Conservation (phyloP, 805 yeast species). For the Jamesozyma rosinii region DNA sequence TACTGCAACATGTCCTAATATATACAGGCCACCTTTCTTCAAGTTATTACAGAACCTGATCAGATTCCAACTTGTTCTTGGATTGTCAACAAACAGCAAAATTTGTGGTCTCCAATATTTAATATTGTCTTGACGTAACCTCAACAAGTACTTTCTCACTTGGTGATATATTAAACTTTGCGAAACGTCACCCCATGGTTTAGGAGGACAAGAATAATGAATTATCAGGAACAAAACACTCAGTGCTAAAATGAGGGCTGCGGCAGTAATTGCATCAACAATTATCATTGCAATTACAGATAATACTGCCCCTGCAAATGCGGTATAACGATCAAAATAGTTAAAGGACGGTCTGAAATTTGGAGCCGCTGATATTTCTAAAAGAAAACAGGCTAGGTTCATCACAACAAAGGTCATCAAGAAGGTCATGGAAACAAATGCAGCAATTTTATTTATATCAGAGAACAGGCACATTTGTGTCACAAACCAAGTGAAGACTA, state of each 20-base stretch:
- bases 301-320: conserved; percentile 59
- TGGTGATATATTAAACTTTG: conserved; percentile 93
- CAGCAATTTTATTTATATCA: conserved; percentile 88
- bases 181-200: conserved; percentile 97
- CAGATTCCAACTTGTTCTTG: conserved; percentile 84
- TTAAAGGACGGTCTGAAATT: conserved; percentile 93
- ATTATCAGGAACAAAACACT: conserved; percentile 62
- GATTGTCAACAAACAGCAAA: conserved; percentile 77
- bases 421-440: conserved; percentile 93
- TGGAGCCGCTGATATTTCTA: conserved; percentile 91
- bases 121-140: conserved; percentile 83
- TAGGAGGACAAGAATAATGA: conserved; percentile 88
- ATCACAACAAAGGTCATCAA: conserved; percentile 92
- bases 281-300: conserved; percentile 84
- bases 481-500: conserved; percentile 67
- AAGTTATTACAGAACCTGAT: conserved; percentile 88
- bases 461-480: conserved; percentile 82
- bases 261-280: conserved; percentile 86
- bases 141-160: conserved; percentile 73
- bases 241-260: conserved; percentile 59
- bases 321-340: conserved; percentile 76
- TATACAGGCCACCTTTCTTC: conserved; percentile 90
- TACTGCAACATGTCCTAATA: conserved; percentile 79
- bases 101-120: conserved; percentile 98
- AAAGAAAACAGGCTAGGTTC: conserved; percentile 83